Base-by-base conservation (phyloP, 1,284 basidiomycete genomes). In the Cystobasidium slooffiae region DNA sequence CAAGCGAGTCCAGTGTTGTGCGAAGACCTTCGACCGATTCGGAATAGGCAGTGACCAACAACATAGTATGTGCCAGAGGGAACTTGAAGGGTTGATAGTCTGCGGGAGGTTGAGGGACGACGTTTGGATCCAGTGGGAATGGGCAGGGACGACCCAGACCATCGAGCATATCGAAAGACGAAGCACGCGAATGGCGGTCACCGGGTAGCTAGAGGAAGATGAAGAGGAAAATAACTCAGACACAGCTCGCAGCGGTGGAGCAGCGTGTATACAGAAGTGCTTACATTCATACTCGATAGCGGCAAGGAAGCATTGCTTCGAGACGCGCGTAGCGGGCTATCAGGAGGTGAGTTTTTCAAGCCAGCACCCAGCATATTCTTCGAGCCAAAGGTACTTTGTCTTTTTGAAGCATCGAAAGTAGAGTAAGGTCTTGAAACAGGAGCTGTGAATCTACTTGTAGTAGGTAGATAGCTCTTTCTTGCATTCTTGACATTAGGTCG, bases 31-130 rank as follows among this genome's bases (percentile, higher is more conserved):
- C 95, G 43, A 96, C 88, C 1, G 93, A 96, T 83, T 99, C 96
- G 0, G 95, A 97, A 82, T 99, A 99, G 2, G 97, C 97, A 0
- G 97, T 99, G 76, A 99, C 97, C 43, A 99, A 89, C 81, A 93
- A 94, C 78, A 99, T 94, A 6, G 93, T 90, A 82, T 99, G 93
- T 1, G 89, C 92, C 31, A 99, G 88, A 0, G 94, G 94, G 86
- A 93, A 99, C 80, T 93, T 92, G 86, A 97, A 98, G 0, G 97
- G 96, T 83, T 97, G 91, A 79, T 88, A 96, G 81, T 97, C 94
- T 0, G 88, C 85, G 18, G 93, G 87, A 10, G 97, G 97, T 81
- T 99, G 97, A 1, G 93, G 92, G 14, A 98, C 90, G 79, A 97
- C 91, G 79, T 94, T 91, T 79, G 88, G 84, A 39, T 83, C 81